Percentiles rank a stretch among this genome's conserved stretches.
These are phyloP conservation scores for Mycosarcoma maydis DNA, from an alignment of 1,284 basidiomycete genomes.

Conservation along the genomic window DNA sequence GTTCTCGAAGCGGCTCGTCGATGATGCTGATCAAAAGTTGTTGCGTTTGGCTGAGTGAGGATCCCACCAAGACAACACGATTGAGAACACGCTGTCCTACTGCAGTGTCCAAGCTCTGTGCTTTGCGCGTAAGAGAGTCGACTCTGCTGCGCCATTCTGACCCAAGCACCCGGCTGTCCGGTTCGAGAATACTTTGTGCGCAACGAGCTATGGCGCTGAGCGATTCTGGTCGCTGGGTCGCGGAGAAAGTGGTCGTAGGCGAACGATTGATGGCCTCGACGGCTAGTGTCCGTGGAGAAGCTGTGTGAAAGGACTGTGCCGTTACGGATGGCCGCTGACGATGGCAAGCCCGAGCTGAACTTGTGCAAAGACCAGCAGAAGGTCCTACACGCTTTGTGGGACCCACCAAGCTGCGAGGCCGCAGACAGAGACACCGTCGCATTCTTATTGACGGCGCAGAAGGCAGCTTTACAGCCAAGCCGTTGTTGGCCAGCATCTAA, in stretches of 20 bases:
- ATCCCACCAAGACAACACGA: slow-evolving; percentile 28
- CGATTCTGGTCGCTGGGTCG: not conserved
- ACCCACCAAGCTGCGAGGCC: not conserved
- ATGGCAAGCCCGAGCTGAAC: not conserved
- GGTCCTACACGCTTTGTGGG: not conserved
- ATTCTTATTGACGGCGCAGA: slow-evolving; percentile 14
- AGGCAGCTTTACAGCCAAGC: too few species aligned
- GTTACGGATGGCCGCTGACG: not conserved
- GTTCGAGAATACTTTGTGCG: slow-evolving; percentile 18
- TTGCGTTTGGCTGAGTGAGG: slow-evolving; percentile 30
- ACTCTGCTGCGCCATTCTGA: slow-evolving; percentile 20
- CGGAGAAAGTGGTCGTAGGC: not conserved
- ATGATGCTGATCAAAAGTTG: slow-evolving; percentile 35
- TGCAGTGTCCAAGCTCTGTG: not conserved
- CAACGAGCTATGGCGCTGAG: slow-evolving; percentile 10
- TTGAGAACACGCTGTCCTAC: not conserved
- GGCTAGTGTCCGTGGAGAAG: slow-evolving; percentile 5
- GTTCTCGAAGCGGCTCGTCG: slow-evolving; percentile 50
- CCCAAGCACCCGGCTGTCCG: slow-evolving; percentile 2
- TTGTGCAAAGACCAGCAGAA: not conserved
- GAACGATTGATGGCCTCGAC: slow-evolving; percentile 7
- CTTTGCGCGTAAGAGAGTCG: slow-evolving; percentile 14
- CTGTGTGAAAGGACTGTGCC: slow-evolving; percentile 1
- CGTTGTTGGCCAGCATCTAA: too few species aligned
- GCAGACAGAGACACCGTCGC: slow-evolving; percentile 23